Evolutionary conservation across 2,329 filamentous ascomycete species (phyloP).

Genomic region (Pleomassaria siparia): DNA sequence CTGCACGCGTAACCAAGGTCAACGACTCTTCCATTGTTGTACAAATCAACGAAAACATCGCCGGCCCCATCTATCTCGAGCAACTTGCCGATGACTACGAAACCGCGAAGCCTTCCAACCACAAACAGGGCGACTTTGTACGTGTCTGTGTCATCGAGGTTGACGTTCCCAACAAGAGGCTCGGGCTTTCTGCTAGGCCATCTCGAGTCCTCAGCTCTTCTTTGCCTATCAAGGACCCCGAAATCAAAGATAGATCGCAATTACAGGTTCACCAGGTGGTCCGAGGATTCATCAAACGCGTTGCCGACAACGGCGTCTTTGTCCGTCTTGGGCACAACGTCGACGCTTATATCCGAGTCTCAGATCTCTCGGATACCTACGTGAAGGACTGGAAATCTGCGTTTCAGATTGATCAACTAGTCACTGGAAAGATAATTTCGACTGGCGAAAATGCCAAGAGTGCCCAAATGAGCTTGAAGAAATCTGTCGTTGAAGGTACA

Average conservation of each 20-base stretch:
- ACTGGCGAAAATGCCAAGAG: constrained; percentile 70
- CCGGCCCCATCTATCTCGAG: constrained; percentile 77
- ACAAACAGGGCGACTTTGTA: constrained; percentile 82
- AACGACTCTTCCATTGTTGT: constrained; percentile 82
- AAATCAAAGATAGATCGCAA: constrained; percentile 71
- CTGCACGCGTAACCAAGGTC: constrained; percentile 81
- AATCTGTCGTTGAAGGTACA: constrained; percentile 77
- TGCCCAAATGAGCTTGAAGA: constrained; percentile 83
- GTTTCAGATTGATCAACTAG: constrained; percentile 86
- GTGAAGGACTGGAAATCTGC: constrained; percentile 94
- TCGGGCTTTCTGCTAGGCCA: constrained; percentile 78
- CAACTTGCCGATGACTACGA: constrained; percentile 87
- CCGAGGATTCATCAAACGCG: constrained; percentile 88
- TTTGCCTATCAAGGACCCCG: constrained; percentile 75
- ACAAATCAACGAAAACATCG: constrained; percentile 77
- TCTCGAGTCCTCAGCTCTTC: constrained; percentile 89
- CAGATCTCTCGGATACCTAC: constrained; percentile 86
- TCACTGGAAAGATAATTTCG: constrained; percentile 79
- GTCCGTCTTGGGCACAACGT: constrained; percentile 79
- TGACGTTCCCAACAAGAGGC: constrained; percentile 80
- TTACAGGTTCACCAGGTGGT: constrained; percentile 76
- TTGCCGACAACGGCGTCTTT: constrained; percentile 87
- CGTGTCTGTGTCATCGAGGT: constrained; percentile 82
- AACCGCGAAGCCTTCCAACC: constrained; percentile 72
- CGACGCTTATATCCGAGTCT: constrained; percentile 79